Conservation (phyloP, 2,329 filamentous ascomycete species). For the Berkeleyomyces rouxiae region DNA sequence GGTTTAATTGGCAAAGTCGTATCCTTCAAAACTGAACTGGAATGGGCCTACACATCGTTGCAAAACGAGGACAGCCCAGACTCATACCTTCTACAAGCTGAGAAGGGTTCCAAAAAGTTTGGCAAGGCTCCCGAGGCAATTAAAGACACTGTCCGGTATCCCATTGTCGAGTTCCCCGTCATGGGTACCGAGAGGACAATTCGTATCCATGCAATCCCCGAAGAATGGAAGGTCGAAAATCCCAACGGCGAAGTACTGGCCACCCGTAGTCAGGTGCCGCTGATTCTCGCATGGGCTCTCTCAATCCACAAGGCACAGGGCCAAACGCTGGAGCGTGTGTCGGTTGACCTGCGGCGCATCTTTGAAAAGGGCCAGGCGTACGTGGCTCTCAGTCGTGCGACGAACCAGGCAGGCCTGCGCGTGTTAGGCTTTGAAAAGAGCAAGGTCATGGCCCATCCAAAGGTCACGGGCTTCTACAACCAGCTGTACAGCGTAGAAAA, state of each 20-base stretch:
- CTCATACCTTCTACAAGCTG: slow-evolving; percentile 25
- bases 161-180: slow-evolving; percentile 68
- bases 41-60: slow-evolving; percentile 22
- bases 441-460: slow-evolving; percentile 88
- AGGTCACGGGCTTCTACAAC: slow-evolving; percentile 71
- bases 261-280: slow-evolving; percentile 61
- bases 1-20: slow-evolving; percentile 79
- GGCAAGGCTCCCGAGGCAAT: slow-evolving; percentile 30
- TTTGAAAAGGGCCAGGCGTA: slow-evolving; percentile 98
- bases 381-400: slow-evolving; percentile 86
- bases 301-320: slow-evolving; percentile 98
- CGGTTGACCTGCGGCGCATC: slow-evolving; percentile 78
- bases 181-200: slow-evolving; percentile 47
- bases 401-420: slow-evolving; percentile 70
- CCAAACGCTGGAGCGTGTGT: slow-evolving; percentile 83
- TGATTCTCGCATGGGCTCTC: slow-evolving; percentile 91
- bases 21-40: slow-evolving; percentile 47
- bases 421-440: slow-evolving; percentile 74
- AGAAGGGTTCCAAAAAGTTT: slow-evolving; percentile 39
- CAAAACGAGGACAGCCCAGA: slow-evolving; percentile 24
- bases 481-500: slow-evolving; percentile 61
- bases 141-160: slow-evolving; percentile 45
- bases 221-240: slow-evolving; percentile 94
- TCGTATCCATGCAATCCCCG: slow-evolving; percentile 44
- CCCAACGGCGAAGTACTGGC: slow-evolving; percentile 89